These are phyloP conservation scores for Coemansia interrupta DNA, from an alignment of 192 early-diverging fungal genomes.

Conservation along the genomic window DNA sequence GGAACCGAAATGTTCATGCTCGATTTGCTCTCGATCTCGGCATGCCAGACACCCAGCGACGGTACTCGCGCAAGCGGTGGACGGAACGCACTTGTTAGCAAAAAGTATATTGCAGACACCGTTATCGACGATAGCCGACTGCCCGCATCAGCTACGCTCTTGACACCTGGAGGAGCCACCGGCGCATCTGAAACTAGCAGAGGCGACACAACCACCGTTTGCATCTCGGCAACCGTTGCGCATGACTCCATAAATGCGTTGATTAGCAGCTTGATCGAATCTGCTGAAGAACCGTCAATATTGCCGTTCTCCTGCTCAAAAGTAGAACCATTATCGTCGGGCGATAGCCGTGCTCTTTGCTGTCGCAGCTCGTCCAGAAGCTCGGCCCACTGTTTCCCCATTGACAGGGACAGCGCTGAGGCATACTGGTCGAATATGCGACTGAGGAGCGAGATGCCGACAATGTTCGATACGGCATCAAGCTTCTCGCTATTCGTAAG, in stretches of 20 bases:
- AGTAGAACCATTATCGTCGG: too few relatives aligned
- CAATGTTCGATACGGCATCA: constrained; percentile 13
- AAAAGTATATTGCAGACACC: constrained; percentile 17
- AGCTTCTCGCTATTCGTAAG: constrained; percentile 29
- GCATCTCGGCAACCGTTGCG: constrained; percentile 19
- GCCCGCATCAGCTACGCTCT: not conserved
- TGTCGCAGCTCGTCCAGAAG: not conserved
- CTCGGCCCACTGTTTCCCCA: constrained; percentile 15
- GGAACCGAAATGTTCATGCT: constrained; percentile 41
- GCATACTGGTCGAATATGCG: constrained; percentile 15
- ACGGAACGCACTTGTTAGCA: constrained; percentile 26
- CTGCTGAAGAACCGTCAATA: not conserved
- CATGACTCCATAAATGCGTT: constrained; percentile 26
- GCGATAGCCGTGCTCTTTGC: not conserved
- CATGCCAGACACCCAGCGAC: constrained; percentile 23
- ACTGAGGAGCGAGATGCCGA: constrained; percentile 21
- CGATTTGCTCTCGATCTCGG: constrained; percentile 14
- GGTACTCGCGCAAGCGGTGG: constrained; percentile 22
- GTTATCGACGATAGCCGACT: not conserved
- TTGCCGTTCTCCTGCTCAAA: not conserved
- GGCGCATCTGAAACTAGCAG: not conserved
- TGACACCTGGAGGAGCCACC: not conserved
- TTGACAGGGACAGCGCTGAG: constrained; percentile 12
- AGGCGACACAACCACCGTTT: not conserved
- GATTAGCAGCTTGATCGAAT: constrained; percentile 4